Conservation (phyloP, 306 rosid species). For the Citrullus mucosospermus region DNA sequence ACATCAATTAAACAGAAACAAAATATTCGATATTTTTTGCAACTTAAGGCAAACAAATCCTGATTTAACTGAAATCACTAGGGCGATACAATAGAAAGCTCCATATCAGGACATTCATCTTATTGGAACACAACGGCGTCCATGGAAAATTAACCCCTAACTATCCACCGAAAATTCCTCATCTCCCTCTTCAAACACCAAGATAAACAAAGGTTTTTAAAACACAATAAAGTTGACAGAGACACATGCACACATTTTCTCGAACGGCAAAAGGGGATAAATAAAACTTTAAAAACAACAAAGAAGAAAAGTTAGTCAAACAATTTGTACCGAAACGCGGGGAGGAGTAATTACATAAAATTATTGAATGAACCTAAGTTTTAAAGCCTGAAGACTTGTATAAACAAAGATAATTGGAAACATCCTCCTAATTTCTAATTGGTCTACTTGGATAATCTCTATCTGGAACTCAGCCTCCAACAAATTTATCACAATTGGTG, state of each 20-base stretch:
- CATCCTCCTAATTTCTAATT: not conserved
- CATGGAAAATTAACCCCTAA: not conserved
- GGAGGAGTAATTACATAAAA: not conserved
- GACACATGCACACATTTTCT: not conserved
- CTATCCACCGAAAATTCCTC: not conserved
- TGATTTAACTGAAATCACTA: not conserved
- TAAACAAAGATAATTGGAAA: not conserved
- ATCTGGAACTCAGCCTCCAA: not conserved
- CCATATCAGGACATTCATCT: not conserved
- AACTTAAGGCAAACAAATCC: not conserved
- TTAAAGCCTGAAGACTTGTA: not conserved
- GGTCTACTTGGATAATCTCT: not conserved
- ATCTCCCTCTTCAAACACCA: not conserved
- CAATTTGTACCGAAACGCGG: not conserved
- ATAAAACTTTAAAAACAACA: not conserved
- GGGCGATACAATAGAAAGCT: not conserved
- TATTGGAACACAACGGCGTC: not conserved
- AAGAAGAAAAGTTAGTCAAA: not conserved
- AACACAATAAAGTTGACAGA: not conserved
- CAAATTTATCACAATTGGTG: conserved; percentile 1
- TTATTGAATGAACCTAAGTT: not conserved
- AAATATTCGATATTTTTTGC: not conserved
- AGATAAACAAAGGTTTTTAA: not conserved
- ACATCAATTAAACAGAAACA: not conserved
- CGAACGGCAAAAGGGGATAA: not conserved